These are phyloP conservation scores for Royoungia palumana DNA, from an alignment of 768 basidiomycete species.

Conservation along the genomic window DNA sequence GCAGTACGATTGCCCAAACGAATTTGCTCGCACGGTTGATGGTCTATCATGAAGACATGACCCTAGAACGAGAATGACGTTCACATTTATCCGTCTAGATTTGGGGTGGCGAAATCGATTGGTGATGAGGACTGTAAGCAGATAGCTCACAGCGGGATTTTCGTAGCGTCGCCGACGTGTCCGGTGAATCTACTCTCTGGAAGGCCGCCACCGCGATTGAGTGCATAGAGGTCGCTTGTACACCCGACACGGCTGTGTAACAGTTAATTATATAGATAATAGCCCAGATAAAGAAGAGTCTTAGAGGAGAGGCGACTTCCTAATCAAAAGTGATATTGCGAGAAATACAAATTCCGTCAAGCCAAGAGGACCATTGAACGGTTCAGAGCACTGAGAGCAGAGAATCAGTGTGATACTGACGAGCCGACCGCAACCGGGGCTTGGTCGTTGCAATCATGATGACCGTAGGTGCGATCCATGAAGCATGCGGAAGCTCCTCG, in stretches of 20 bases:
- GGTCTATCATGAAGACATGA: no score
- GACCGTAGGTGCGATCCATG: conserved; percentile 43
- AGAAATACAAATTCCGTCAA: conserved; percentile 54
- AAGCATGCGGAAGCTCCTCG: conserved; percentile 53
- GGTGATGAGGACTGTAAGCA: conserved; percentile 42
- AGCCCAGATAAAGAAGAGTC: conserved; percentile 55
- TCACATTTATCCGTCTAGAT: no score
- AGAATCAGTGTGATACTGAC: conserved; percentile 60
- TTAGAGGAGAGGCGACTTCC: conserved; percentile 47
- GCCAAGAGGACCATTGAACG: conserved; percentile 47
- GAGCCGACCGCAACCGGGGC: conserved; percentile 58
- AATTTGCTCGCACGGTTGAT: no score
- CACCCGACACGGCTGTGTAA: conserved; percentile 48
- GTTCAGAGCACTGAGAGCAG: conserved; percentile 59
- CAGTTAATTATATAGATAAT: conserved; percentile 61
- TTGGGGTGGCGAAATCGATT: conserved; percentile 50
- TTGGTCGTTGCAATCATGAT: conserved; percentile 43
- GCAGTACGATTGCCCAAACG: no score
- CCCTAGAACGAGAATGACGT: no score
- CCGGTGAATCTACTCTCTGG: conserved; percentile 60
- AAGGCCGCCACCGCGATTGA: conserved; percentile 51
- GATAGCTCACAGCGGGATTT: conserved; percentile 34
- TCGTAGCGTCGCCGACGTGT: conserved; percentile 41
- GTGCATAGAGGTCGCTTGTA: conserved; percentile 60
- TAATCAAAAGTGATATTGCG: conserved; percentile 52